Conservation (phyloP, 176 grass and related monocot genomes). For the Triticum dicoccoides region DNA sequence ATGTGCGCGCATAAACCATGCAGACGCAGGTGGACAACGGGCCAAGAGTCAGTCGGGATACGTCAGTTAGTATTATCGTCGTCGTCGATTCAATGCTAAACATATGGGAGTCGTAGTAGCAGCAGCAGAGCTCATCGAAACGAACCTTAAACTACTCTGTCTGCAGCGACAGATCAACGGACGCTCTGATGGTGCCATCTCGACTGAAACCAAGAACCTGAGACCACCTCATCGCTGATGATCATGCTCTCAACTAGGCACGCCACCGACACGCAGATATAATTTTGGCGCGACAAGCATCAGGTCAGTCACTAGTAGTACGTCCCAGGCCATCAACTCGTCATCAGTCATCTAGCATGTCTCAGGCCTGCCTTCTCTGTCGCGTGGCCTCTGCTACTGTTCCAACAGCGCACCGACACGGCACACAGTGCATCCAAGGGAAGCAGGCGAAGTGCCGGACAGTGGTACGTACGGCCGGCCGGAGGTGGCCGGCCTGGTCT, state of each 20-base stretch:
- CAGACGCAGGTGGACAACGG: neutral
- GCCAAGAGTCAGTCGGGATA: neutral
- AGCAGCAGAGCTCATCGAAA: neutral
- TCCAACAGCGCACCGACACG: slow-evolving; percentile 14
- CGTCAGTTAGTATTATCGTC: neutral
- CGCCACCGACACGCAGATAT: neutral
- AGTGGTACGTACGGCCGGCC: neutral
- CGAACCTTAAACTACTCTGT: neutral
- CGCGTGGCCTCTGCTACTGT: neutral
- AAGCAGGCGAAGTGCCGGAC: neutral
- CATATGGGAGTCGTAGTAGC: neutral
- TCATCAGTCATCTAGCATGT: neutral
- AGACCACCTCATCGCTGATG: neutral
- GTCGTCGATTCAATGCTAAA: neutral
- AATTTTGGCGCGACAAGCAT: neutral
- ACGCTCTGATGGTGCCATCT: neutral
- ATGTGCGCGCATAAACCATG: too few relatives aligned
- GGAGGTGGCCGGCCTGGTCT: neutral
- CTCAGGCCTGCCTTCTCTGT: neutral
- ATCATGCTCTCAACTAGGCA: neutral
- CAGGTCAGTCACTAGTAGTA: neutral
- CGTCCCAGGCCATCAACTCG: neutral
- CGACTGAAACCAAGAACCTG: neutral
- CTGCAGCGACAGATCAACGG: slow-evolving; percentile 22
- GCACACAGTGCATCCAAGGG: neutral